Conservation (phyloP, 139 green algal genomes). For the Picochlorum sp. region DNA sequence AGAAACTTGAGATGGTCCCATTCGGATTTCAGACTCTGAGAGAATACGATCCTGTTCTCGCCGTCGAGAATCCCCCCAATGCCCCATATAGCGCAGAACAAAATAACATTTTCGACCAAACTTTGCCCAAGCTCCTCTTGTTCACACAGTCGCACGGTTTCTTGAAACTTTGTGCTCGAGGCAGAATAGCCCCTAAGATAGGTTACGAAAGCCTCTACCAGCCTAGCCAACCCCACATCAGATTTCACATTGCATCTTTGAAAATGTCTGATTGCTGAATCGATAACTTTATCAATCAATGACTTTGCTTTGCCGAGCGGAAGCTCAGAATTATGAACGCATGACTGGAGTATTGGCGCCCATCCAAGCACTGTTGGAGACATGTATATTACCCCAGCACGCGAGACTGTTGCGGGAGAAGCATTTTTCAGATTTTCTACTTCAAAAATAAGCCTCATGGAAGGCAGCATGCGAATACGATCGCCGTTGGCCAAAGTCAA, state of each 20-base stretch:
- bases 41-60: conserved; percentile 62
- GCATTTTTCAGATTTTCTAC: conserved; percentile 91
- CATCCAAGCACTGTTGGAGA: conserved; percentile 83
- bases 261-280: not conserved
- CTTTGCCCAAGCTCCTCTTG: too few species aligned
- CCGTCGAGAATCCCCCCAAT: conserved; percentile 74
- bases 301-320: conserved; percentile 19
- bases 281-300: conserved; percentile 8
- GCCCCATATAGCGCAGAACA: conserved; percentile 79
- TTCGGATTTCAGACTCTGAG: conserved; percentile 44
- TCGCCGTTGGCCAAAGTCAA: conserved; percentile 95
- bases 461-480: conserved; percentile 82
- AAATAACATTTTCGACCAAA: conserved; percentile 67
- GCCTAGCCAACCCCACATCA: not conserved
- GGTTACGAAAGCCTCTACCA: not conserved
- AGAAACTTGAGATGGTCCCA: conserved; percentile 28
- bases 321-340: conserved; percentile 11
- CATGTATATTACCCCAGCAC: conserved; percentile 92
- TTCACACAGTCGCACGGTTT: too few species aligned
- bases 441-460: conserved; percentile 92
- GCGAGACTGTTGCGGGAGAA: conserved; percentile 86
- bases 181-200: conserved; percentile 12
- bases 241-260: not conserved
- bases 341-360: conserved; percentile 73
- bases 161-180: too few species aligned